A percentile compares a stretch with the other conserved stretches of the same genome.
Conservation (phyloP, 768 basidiomycete species). For the Mycena sanguinolenta region DNA sequence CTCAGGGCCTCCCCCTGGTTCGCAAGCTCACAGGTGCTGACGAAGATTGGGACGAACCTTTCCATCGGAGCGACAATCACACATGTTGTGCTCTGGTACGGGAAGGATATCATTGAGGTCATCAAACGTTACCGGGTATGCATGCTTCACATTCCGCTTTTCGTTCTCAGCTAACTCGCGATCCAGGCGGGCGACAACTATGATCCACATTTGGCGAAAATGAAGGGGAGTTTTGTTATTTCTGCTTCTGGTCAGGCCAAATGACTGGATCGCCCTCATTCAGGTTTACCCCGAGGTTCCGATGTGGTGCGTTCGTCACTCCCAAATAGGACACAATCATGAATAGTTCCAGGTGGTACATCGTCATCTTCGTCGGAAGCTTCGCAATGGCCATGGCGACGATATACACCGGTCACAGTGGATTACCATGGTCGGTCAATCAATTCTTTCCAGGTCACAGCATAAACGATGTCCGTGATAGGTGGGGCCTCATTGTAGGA, state of each 20-base stretch:
- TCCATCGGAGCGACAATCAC: slow-evolving; percentile 62
- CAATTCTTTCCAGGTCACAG: background rate
- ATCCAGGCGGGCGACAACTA: slow-evolving; percentile 51
- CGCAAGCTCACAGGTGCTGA: slow-evolving; percentile 59
- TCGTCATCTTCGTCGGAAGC: slow-evolving; percentile 55
- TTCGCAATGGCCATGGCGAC: slow-evolving; percentile 68
- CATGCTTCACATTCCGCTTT: no score
- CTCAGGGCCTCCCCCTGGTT: slow-evolving; percentile 62
- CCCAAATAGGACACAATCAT: background rate
- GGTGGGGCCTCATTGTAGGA: slow-evolving; percentile 67
- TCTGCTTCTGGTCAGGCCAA: slow-evolving; percentile 1
- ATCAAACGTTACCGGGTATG: slow-evolving; percentile 58
- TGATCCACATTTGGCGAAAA: slow-evolving; percentile 69
- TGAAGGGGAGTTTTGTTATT: slow-evolving; percentile 54
- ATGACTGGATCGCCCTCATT: background rate
- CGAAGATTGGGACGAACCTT: slow-evolving; percentile 53
- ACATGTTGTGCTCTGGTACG: slow-evolving; percentile 68
- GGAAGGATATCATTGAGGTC: slow-evolving; percentile 58
- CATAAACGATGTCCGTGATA: slow-evolving; percentile 21
- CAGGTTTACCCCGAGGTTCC: slow-evolving; percentile 56
- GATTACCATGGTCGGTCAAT: slow-evolving; percentile 64
- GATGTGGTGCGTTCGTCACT: slow-evolving; percentile 47
- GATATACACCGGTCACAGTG: slow-evolving; percentile 65
- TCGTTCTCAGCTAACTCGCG: background rate
- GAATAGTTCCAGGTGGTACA: slow-evolving; percentile 53